phyloP scores from a whole-genome alignment of 2,329 filamentous ascomycete species.

The Aspergillus phoenicis region DNA sequence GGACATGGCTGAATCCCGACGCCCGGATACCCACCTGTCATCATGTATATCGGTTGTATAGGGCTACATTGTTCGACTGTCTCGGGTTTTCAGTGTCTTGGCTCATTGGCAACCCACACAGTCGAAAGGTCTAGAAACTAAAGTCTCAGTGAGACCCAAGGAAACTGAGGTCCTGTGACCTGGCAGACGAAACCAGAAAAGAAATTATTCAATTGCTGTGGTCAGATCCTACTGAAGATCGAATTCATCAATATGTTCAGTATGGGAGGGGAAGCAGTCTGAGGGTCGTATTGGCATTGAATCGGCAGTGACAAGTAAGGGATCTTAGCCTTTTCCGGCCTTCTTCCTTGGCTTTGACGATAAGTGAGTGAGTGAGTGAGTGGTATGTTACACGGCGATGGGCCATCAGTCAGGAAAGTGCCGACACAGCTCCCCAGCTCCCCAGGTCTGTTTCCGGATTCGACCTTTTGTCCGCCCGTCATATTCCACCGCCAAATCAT shows the following conservation, averaged over 20 bases:
- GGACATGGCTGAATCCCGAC: not conserved
- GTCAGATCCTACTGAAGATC: no score
- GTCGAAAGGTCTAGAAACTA: not conserved
- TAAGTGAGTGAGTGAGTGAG: not conserved
- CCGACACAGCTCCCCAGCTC: not conserved
- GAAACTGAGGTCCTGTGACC: no score
- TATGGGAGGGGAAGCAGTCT: not conserved
- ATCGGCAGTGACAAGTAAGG: not conserved
- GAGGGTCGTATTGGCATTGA: not conserved
- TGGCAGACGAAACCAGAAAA: not conserved
- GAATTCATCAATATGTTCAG: no score
- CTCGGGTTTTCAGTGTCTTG: not conserved
- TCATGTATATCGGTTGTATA: not conserved
- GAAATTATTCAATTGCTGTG: not conserved
- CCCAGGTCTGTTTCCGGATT: not conserved
- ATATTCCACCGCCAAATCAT: not conserved
- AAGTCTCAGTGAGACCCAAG: not conserved
- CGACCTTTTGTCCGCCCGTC: not conserved
- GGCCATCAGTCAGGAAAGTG: not conserved
- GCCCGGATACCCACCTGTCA: slow-evolving; percentile 2
- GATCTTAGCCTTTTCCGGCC: not conserved
- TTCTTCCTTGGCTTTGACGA: not conserved
- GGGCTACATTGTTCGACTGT: not conserved
- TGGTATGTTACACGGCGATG: not conserved
- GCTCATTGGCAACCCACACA: not conserved